Evolutionary conservation across 1,284 basidiomycete genomes (phyloP).

Genomic region (Chiua sp.): DNA sequence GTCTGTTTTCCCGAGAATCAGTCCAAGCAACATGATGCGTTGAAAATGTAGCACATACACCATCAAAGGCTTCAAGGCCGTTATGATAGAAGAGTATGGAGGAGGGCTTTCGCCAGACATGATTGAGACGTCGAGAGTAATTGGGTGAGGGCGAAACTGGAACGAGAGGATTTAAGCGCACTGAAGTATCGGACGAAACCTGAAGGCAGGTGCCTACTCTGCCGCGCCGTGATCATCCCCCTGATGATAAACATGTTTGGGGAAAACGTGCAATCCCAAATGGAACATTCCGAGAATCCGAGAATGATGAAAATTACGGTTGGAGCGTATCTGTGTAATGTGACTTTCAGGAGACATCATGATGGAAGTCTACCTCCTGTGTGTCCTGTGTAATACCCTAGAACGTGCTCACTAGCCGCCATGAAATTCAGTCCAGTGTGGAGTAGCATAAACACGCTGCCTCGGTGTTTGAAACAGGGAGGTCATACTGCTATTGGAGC

Average conservation of each 20-base stretch:
- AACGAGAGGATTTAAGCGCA: conserved; percentile 6
- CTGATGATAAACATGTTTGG: not conserved
- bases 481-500: not conserved
- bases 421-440: not conserved
- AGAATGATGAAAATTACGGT: no score
- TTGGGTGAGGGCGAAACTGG: not conserved
- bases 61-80: not conserved
- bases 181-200: not conserved
- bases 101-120: conserved; percentile 21
- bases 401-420: not conserved
- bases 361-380: no score
- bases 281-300: no score
- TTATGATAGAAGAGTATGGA: conserved; percentile 18
- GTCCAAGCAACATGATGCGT: not conserved
- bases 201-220: not conserved
- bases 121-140: not conserved
- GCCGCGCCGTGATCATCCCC: not conserved
- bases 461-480: conserved; percentile 9
- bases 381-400: no score
- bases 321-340: conserved; percentile 5
- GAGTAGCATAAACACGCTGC: not conserved
- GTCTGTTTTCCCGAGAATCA: conserved; percentile 1
- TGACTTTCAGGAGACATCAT: conserved; percentile 1
- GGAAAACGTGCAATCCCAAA: no score
- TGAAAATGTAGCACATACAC: conserved; percentile 6